These are phyloP conservation scores for Discostella stelligera DNA, from an alignment of 352 stramenopile species.

Conservation along the genomic window DNA sequence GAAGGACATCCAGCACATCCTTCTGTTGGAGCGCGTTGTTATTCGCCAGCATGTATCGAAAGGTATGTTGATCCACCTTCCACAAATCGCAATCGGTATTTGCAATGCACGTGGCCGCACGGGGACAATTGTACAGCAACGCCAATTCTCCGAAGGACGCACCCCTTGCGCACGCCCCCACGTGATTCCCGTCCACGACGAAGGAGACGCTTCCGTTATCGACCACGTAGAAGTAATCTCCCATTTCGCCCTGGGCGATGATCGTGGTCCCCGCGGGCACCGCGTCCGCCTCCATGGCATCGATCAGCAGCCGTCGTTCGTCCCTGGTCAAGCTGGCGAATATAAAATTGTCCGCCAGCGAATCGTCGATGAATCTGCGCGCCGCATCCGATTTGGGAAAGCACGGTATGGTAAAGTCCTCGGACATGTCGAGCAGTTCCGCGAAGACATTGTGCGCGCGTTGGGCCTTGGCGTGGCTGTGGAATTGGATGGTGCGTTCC, in stretches of 20 bases:
- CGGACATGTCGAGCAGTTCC: conserved; percentile 67
- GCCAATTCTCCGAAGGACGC: conserved; percentile 93
- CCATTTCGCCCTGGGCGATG: conserved; percentile 92
- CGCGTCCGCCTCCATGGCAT: conserved; percentile 82
- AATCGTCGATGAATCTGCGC: conserved; percentile 77
- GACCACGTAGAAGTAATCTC: conserved; percentile 97
- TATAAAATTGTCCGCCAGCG: conserved; percentile 81
- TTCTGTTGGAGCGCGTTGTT: conserved; percentile 76
- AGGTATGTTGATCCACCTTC: conserved; percentile 88
- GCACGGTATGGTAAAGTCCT: conserved; percentile 65
- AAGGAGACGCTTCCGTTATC: conserved; percentile 87
- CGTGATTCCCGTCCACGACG: conserved; percentile 84
- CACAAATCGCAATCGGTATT: conserved; percentile 89
- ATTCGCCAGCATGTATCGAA: conserved; percentile 88
- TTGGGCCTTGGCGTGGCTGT: conserved; percentile 62
- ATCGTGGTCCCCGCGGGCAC: conserved; percentile 86
- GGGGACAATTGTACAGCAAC: conserved; percentile 92
- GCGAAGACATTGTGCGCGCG: conserved; percentile 81
- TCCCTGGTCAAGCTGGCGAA: conserved; percentile 72
- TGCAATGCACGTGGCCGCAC: conserved; percentile 91
- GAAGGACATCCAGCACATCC: conserved; percentile 88
- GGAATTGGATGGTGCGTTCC: conserved; percentile 76
- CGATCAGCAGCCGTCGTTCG: conserved; percentile 75
- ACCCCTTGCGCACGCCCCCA: conserved; percentile 83
- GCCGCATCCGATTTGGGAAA: conserved; percentile 72